Base-by-base conservation (phyloP, 331 rosid species). In the Telfairia occidentalis region DNA sequence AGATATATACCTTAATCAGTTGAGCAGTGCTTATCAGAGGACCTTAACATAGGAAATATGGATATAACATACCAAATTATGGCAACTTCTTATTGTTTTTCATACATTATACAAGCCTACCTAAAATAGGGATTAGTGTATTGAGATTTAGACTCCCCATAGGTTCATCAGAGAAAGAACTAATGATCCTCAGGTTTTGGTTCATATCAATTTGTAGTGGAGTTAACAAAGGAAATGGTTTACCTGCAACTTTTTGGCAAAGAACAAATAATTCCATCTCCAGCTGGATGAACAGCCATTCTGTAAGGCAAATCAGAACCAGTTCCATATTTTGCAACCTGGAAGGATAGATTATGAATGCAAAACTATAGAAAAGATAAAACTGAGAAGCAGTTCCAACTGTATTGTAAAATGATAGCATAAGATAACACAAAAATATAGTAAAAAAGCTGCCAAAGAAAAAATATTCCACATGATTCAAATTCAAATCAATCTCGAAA, bases 191-290 rank as follows among this genome's bases (percentile, higher is more conserved):
- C 23, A 69, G 23, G 7, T 23, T 43, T 13, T 3, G 53, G 52
- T 43, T 69, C 24, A 13, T 13, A 69, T 13, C 37, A 28, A 69
- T 45, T 69, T 18, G 16, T 6, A 23, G 2, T 35, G 72, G 32
- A 67, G 73, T 67, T 18, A 66, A 28, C 73, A 23, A 72, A 26
- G n/a, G 48, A 76, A 77, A 75, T 19, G 35, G 66, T 45, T 32
- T 75, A 94, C 98, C 92, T 83, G 96, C 97, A 94, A 82, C 81
- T 73, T 29, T 81, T 50, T 6, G 96, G 86, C 78, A 94, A 86
- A 32, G 97, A 81, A 76, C 98, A 91, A 84, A 94, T 64, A 43
- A 94, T 81, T 54, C 98, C 96, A 67, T 88, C 91, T 30, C 94
- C 91, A 2, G 78, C 75, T 6, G 92, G 95, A 58, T 91, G 90